phyloP scores from a whole-genome alignment of 352 stramenopile species.

The Phytophthora sansomeana region DNA sequence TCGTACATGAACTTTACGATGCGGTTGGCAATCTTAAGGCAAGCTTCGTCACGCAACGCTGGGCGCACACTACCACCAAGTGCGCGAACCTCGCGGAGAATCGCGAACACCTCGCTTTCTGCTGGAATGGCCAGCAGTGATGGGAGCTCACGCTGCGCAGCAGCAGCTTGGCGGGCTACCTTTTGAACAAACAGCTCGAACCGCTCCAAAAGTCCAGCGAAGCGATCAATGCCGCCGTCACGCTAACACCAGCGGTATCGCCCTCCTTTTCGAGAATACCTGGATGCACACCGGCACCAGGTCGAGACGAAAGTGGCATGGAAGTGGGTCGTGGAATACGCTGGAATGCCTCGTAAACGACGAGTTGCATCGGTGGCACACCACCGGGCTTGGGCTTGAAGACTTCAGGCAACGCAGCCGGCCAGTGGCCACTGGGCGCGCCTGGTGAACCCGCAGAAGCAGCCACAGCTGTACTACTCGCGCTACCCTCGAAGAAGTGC shows the following conservation, averaged over 20 bases:
- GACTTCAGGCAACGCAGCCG: constrained; percentile 90
- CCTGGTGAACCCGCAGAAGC: constrained; percentile 46
- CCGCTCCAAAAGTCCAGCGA: constrained; percentile 86
- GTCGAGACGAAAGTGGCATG: constrained; percentile 80
- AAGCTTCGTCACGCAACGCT: constrained; percentile 88
- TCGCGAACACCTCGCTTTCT: constrained; percentile 87
- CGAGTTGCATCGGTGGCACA: constrained; percentile 93
- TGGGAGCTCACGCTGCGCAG: constrained; percentile 79
- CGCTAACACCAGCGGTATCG: constrained; percentile 63
- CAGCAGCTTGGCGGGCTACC: constrained; percentile 75
- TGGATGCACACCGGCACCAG: constrained; percentile 40
- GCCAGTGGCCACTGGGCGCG: constrained; percentile 57
- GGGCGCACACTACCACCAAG: constrained; percentile 82
- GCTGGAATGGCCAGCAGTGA: constrained; percentile 71
- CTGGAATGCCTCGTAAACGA: constrained; percentile 99
- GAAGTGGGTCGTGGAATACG: constrained; percentile 92
- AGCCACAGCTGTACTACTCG: constrained; percentile 38
- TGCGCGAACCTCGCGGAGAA: constrained; percentile 81
- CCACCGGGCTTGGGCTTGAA: constrained; percentile 95
- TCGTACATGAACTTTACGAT: constrained; percentile 99
- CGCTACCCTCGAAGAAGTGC: constrained; percentile 81
- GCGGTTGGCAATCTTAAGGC: constrained; percentile 95
- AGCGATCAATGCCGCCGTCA: constrained; percentile 79
- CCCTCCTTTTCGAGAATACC: constrained; percentile 55
- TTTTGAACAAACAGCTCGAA: constrained; percentile 92